Evolutionary conservation across 2,329 filamentous ascomycete species (phyloP).

Genomic region (Beauveria sp.): DNA sequence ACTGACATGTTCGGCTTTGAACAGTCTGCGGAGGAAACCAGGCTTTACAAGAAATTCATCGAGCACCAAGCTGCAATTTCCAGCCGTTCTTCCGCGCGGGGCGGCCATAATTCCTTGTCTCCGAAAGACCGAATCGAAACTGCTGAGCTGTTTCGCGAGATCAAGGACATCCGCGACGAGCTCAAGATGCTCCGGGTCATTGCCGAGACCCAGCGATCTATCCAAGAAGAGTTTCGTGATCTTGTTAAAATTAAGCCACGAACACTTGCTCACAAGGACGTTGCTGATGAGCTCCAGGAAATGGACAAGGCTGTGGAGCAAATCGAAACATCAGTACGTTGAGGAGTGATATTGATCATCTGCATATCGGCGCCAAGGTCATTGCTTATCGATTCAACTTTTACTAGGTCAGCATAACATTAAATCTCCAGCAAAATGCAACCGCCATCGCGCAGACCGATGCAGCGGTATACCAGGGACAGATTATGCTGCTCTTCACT

Average conservation of each 20-base stretch:
- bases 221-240: conserved; percentile 1
- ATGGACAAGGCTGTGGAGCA: conserved; percentile 14
- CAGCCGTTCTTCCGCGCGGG: background rate
- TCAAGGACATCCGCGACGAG: conserved; percentile 20
- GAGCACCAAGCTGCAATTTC: background rate
- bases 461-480: conserved; percentile 12
- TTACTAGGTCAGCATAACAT: background rate
- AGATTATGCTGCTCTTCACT: conserved; percentile 15
- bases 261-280: background rate
- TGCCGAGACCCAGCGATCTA: conserved; percentile 11
- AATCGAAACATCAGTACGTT: conserved; percentile 15
- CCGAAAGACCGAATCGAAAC: background rate
- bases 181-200: conserved; percentile 15
- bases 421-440: conserved; percentile 15
- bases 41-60: background rate
- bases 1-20: background rate
- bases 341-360: no score
- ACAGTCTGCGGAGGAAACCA: background rate
- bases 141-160: conserved; percentile 11
- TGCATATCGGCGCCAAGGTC: no score
- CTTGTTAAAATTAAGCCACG: background rate
- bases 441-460: conserved; percentile 13
- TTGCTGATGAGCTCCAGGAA: conserved; percentile 12
- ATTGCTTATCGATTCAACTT: no score
- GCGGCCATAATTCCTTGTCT: background rate